Conservation (phyloP, 441 rosid species). For the Mallotus repandus region DNA sequence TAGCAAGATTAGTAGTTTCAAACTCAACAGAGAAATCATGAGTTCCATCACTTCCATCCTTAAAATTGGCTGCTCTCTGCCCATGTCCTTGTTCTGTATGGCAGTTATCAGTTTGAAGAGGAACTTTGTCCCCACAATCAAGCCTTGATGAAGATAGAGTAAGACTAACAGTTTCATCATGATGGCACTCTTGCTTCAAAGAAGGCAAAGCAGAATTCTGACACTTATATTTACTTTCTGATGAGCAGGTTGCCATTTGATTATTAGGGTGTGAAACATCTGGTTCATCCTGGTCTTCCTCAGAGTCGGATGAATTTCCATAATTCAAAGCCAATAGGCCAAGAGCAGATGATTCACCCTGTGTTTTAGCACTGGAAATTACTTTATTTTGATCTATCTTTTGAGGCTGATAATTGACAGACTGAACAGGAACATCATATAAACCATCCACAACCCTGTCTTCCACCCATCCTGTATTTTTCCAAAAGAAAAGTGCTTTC, state of each 20-base stretch:
- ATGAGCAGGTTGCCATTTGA: slow-evolving; percentile 32
- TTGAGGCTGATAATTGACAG: slow-evolving; percentile 36
- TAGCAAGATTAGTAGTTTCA: slow-evolving; percentile 34
- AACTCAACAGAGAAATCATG: slow-evolving; percentile 30
- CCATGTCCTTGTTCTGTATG: slow-evolving; percentile 30
- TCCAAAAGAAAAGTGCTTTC: slow-evolving; percentile 18
- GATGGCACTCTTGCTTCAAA: slow-evolving; percentile 28
- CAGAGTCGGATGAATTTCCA: slow-evolving; percentile 94
- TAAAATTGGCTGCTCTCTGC: slow-evolving; percentile 20
- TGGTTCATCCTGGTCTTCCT: slow-evolving; percentile 57
- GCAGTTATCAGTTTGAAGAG: slow-evolving; percentile 31
- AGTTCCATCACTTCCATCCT: slow-evolving; percentile 34
- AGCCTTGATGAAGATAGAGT: slow-evolving; percentile 21
- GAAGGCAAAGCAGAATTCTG: slow-evolving; percentile 26
- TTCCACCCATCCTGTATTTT: slow-evolving; percentile 46
- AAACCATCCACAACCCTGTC: slow-evolving; percentile 36
- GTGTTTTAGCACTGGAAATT: slow-evolving; percentile 29
- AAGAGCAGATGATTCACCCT: slow-evolving; percentile 56
- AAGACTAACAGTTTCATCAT: slow-evolving; percentile 30
- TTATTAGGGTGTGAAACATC: slow-evolving; percentile 32
- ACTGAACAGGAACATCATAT: slow-evolving; percentile 49
- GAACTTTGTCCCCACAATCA: slow-evolving; percentile 33
- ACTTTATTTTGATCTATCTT: slow-evolving; percentile 37
- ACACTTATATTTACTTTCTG: slow-evolving; percentile 31
- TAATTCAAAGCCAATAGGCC: slow-evolving; percentile 76